Percentiles rank a stretch among this genome's conserved stretches.
Evolutionary conservation across 257 asterid species (phyloP).

Genomic region (Nicotiana otophora): DNA sequence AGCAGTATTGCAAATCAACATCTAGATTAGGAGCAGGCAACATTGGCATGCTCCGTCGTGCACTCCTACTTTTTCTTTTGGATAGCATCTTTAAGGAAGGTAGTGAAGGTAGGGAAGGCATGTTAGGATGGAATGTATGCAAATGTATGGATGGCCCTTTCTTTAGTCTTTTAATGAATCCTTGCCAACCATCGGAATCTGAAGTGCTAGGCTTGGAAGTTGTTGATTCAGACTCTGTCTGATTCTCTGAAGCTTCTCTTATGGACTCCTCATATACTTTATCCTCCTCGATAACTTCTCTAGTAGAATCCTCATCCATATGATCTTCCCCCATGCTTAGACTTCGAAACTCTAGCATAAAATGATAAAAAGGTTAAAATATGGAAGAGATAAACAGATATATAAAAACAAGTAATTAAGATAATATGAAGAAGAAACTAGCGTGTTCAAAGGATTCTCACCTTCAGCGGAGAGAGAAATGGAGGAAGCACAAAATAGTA

Average conservation of each 20-base stretch:
- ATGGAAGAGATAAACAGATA: background rate
- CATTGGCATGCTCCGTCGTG: constrained; percentile 43
- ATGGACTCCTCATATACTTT: constrained; percentile 25
- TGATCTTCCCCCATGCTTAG: constrained; percentile 32
- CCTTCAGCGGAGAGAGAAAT: constrained; percentile 74
- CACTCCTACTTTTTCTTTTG: constrained; percentile 42
- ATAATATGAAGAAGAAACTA: background rate
- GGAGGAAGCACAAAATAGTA: constrained; percentile 64
- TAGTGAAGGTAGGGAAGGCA: constrained; percentile 71
- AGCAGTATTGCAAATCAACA: constrained; percentile 53
- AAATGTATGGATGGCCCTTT: constrained; percentile 53
- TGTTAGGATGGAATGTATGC: constrained; percentile 57
- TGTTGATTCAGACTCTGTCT: constrained; percentile 27
- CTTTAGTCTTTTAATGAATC: constrained; percentile 69
- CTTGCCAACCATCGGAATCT: constrained; percentile 56
- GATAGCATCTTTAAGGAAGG: constrained; percentile 72
- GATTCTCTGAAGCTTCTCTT: constrained; percentile 37
- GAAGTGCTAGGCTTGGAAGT: constrained; percentile 35
- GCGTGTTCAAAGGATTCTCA: constrained; percentile 12
- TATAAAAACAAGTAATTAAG: background rate
- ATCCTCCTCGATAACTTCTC: constrained; percentile 29
- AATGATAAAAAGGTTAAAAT: background rate
- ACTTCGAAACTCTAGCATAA: constrained; percentile 43
- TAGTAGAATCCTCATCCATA: constrained; percentile 27
- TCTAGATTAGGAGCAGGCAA: constrained; percentile 52